These are phyloP conservation scores for Phytophthora hibernalis DNA, from an alignment of 352 stramenopile genomes.

Conservation along the genomic window DNA sequence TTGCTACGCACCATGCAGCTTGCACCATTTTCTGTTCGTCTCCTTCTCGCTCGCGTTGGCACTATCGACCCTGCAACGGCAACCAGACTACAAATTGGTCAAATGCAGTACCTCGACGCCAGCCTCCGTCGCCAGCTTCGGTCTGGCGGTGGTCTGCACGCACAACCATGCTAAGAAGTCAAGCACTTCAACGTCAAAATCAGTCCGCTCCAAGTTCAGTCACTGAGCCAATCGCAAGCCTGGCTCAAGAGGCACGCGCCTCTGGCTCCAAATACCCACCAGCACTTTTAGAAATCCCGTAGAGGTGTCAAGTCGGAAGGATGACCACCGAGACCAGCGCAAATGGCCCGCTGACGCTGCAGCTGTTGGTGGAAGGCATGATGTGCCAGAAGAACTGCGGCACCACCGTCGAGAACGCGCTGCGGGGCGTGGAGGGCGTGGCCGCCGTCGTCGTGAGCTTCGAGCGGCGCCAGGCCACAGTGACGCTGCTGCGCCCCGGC, in stretches of 20 bases:
- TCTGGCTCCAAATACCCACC: neutral
- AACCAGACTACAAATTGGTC: neutral
- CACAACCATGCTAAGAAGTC: too few species aligned
- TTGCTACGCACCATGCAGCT: too few species aligned
- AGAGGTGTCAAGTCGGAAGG: neutral
- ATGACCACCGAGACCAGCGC: neutral
- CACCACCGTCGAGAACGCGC: conserved; percentile 85
- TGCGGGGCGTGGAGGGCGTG: conserved; percentile 80
- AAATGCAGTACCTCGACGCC: too few species aligned
- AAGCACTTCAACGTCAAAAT: neutral
- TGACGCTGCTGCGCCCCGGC: conserved; percentile 54
- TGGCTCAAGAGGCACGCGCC: conserved; percentile 11
- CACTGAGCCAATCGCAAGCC: neutral
- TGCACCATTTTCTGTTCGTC: neutral
- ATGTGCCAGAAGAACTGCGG: conserved; percentile 97
- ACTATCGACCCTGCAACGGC: neutral
- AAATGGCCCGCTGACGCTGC: neutral
- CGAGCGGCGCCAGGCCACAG: conserved; percentile 64
- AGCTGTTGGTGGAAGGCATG: conserved; percentile 88
- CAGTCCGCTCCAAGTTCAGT: neutral
- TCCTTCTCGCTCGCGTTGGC: neutral
- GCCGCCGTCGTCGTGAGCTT: conserved; percentile 70
- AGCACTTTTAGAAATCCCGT: neutral
- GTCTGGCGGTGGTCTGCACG: too few species aligned
- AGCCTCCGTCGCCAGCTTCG: conserved; percentile 2